phyloP scores from a whole-genome alignment of 805 yeast genomes.

The Candida arabinofermentans region DNA sequence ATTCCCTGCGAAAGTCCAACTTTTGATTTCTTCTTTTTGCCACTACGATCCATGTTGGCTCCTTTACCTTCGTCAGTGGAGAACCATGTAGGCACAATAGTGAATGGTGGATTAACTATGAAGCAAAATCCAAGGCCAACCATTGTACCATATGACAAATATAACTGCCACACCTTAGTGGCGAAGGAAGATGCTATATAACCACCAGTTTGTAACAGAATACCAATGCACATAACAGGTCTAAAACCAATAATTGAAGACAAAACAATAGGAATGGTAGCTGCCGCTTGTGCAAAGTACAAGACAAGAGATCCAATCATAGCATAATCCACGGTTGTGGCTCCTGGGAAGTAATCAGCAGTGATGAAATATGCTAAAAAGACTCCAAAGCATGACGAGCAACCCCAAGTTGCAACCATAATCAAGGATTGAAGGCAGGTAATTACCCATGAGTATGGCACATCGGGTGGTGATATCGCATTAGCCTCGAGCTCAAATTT shows the following conservation, averaged over 20 bases:
- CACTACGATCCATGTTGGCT: neutral
- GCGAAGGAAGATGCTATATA: constrained; percentile 48
- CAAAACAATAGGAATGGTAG: constrained; percentile 10
- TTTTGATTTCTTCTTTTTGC: constrained; percentile 26
- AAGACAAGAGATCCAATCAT: constrained; percentile 48
- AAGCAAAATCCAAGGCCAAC: constrained; percentile 47
- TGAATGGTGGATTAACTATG: constrained; percentile 43
- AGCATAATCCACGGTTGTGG: constrained; percentile 53
- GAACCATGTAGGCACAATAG: constrained; percentile 53
- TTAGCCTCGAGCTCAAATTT: neutral
- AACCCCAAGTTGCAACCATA: constrained; percentile 62
- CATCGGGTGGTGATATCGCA: constrained; percentile 5
- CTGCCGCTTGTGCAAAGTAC: constrained; percentile 9
- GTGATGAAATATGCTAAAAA: constrained; percentile 51
- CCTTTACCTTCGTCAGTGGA: constrained; percentile 1
- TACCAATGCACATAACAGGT: constrained; percentile 30
- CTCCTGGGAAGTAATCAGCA: constrained; percentile 46
- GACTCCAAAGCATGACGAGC: constrained; percentile 59
- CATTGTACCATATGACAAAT: constrained; percentile 47
- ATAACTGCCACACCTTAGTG: constrained; percentile 42
- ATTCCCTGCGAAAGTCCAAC: constrained; percentile 38
- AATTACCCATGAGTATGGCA: constrained; percentile 52
- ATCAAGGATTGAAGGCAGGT: constrained; percentile 39
- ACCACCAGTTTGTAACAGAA: constrained; percentile 26
- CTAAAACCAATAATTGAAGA: constrained; percentile 12